Conservation (phyloP, 108 stramenopile genomes). For the Fragilariopsis cylindrus region DNA sequence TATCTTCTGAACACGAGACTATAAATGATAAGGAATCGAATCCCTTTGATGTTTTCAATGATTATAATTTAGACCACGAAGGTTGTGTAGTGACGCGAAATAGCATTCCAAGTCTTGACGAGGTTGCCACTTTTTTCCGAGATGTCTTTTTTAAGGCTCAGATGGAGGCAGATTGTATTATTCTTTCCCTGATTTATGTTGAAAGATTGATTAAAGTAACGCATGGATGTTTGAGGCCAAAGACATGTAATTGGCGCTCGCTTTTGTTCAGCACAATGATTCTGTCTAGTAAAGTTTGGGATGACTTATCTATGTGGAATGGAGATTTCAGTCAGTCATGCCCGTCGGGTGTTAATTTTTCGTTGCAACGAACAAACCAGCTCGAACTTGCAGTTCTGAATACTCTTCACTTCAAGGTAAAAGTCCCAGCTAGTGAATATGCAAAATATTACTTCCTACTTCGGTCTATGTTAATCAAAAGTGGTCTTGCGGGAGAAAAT, state of each 20-base stretch:
- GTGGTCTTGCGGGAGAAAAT: constrained; percentile 68
- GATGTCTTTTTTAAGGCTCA: constrained; percentile 80
- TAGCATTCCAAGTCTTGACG: constrained; percentile 54
- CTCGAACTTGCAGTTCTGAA: constrained; percentile 83
- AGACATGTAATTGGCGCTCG: constrained; percentile 82
- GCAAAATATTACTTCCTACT: constrained; percentile 98
- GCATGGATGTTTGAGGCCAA: constrained; percentile 71
- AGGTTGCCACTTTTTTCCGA: constrained; percentile 79
- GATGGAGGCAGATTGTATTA: constrained; percentile 95
- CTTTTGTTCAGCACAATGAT: constrained; percentile 82
- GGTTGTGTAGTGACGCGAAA: constrained; percentile 2
- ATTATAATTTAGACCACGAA: constrained; percentile 22
- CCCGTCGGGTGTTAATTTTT: constrained; percentile 66
- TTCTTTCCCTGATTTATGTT: constrained; percentile 95
- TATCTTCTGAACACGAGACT: constrained; percentile 50
- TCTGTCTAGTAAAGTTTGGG: constrained; percentile 81
- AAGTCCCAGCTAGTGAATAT: constrained; percentile 89
- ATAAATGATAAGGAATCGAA: constrained; percentile 22
- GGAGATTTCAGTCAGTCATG: constrained; percentile 85
- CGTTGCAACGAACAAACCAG: constrained; percentile 87
- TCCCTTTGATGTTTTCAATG: constrained; percentile 47
- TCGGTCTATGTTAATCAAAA: constrained; percentile 77
- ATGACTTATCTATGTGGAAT: constrained; percentile 94
- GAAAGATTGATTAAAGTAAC: constrained; percentile 93
- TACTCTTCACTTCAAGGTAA: constrained; percentile 82